These are phyloP conservation scores for Lentinula novae-zelandiae DNA, from an alignment of 1,284 basidiomycete species.

Conservation along the genomic window DNA sequence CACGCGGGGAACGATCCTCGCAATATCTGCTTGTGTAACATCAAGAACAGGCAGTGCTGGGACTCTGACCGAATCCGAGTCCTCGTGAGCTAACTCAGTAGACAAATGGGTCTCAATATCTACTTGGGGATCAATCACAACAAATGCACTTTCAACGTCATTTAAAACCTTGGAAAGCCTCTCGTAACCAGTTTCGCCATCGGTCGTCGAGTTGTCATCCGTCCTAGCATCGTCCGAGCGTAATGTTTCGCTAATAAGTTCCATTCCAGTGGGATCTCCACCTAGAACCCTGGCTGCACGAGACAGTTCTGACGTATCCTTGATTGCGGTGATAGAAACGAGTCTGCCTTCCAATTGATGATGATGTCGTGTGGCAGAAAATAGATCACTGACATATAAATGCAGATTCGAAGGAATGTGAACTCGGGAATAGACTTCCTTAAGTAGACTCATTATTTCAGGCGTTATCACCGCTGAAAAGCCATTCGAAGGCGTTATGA, in stretches of 20 bases:
- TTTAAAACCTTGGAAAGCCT: constrained; percentile 10
- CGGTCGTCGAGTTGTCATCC: background rate
- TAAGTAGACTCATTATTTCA: constrained; percentile 36
- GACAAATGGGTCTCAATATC: background rate
- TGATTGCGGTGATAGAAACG: constrained; percentile 53
- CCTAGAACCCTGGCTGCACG: constrained; percentile 63
- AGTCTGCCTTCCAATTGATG: constrained; percentile 65
- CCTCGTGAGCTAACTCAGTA: background rate
- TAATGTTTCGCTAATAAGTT: constrained; percentile 34
- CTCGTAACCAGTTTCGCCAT: background rate
- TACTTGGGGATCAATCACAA: constrained; percentile 17
- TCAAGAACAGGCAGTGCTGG: constrained; percentile 36
- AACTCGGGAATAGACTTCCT: constrained; percentile 30
- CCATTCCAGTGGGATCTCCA: constrained; percentile 48
- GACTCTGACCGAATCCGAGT: background rate
- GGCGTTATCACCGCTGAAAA: constrained; percentile 29
- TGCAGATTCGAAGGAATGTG: constrained; percentile 45
- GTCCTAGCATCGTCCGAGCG: background rate
- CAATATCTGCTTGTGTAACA: constrained; percentile 68
- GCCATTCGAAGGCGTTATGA: constrained; percentile 19
- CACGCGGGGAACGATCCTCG: constrained; percentile 62
- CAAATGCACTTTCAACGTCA: constrained; percentile 23
- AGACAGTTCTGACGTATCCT: constrained; percentile 58
- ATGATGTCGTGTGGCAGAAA: constrained; percentile 70
- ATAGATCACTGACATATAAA: constrained; percentile 68